phyloP scores from a whole-genome alignment of 768 basidiomycete genomes.

The Xanthoconium purpureum region DNA sequence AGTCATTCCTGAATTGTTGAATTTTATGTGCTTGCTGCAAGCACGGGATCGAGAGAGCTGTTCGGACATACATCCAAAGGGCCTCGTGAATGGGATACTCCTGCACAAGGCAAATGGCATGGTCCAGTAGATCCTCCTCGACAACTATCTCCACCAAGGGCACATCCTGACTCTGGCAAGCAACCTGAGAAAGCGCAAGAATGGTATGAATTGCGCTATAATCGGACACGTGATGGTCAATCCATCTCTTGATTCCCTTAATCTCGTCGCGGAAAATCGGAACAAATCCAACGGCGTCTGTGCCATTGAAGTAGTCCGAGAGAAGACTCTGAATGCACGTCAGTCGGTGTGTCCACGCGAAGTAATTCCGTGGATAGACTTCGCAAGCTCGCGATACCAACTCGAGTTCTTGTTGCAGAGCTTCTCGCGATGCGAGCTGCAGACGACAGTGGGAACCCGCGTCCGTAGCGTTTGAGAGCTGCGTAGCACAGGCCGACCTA shows the following conservation, averaged over 20 bases:
- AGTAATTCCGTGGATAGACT: conserved; percentile 68
- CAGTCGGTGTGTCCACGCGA: conserved; percentile 66
- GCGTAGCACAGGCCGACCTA: conserved; percentile 28
- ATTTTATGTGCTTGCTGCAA: neutral
- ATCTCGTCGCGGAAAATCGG: conserved; percentile 41
- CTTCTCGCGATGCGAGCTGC: conserved; percentile 30
- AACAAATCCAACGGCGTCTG: conserved; percentile 16
- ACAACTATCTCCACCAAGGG: conserved; percentile 2
- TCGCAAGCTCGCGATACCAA: conserved; percentile 51
- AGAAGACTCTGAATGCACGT: conserved; percentile 41
- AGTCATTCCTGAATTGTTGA: conserved; percentile 9
- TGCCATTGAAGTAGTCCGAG: conserved; percentile 16
- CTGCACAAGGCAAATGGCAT: conserved; percentile 48
- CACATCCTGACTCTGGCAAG: conserved; percentile 3
- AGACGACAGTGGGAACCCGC: neutral
- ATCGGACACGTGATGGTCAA: conserved; percentile 64
- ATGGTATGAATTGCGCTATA: conserved; percentile 61
- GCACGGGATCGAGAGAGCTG: conserved; percentile 1
- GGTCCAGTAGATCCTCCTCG: conserved; percentile 25
- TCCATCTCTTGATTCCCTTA: conserved; percentile 44
- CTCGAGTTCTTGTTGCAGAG: conserved; percentile 46
- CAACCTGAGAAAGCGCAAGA: conserved; percentile 34
- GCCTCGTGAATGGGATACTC: conserved; percentile 58
- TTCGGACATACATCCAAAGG: conserved; percentile 53
- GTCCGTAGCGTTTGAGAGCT: neutral